Evolutionary conservation across 2,329 filamentous ascomycete genomes (phyloP).

Genomic region (Talaromyces sp.): DNA sequence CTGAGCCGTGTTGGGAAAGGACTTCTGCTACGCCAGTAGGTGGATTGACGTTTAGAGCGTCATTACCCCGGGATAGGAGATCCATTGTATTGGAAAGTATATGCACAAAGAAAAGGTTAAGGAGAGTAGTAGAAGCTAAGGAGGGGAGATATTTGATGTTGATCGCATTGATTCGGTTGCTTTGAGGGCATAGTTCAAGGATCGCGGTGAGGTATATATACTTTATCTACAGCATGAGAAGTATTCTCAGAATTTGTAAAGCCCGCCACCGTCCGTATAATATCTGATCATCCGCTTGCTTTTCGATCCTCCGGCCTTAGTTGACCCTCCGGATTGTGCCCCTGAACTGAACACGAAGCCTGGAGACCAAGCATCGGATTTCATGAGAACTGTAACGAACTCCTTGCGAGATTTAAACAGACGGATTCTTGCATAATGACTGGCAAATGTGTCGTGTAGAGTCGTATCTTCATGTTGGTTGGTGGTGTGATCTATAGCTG

Average conservation of each 20-base stretch:
- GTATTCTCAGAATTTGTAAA: neutral
- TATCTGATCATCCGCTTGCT: neutral
- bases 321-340: neutral
- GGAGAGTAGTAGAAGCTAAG: neutral
- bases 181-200: neutral
- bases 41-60: slow-evolving; percentile 49
- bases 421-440: neutral
- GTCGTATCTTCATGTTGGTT: neutral
- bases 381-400: neutral
- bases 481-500: neutral
- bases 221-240: neutral
- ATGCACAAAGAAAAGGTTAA: neutral
- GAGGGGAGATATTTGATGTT: neutral
- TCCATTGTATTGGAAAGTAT: neutral
- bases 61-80: slow-evolving; percentile 36
- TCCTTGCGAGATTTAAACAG: neutral
- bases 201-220: neutral
- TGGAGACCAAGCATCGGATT: neutral
- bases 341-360: neutral
- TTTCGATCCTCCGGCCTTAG: neutral
- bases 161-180: neutral
- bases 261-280: neutral
- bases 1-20: slow-evolving; percentile 48
- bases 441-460: neutral
- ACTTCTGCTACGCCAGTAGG: slow-evolving; percentile 36